Base-by-base conservation (phyloP, 106 monocot species). In the Vanilla planifolia region DNA sequence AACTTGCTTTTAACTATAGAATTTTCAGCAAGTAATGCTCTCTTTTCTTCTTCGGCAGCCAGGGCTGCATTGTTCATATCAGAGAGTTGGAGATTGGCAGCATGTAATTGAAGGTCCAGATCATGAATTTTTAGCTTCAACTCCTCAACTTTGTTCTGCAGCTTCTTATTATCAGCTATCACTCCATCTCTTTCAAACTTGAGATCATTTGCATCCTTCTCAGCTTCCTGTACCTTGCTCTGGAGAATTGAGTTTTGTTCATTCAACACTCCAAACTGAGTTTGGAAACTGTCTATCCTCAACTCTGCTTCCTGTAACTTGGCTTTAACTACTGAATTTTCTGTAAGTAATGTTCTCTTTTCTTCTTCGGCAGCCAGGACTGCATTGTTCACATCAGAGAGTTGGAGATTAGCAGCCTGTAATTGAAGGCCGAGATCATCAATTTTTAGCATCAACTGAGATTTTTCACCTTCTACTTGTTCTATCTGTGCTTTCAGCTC, bases 101-200 rank as follows among this genome's bases (percentile, higher is more conserved):
- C 36, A 56, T 58, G 67, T n/a, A 57, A 17, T 59, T 73, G 36
- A 23, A 30, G 48, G 11, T 11, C 51, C 46, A 72, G 35, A 52
- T 85, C 66, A 43, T 56, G 51, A 7, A 85, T 50, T 52, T 72
- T 56, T 6, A 33, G 17, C 25, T 71, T 48, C 73, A 72, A 48
- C 46, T 43, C 20, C 20, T 20, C 20, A 17, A 17, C 47, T 48
- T 16, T 17, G 47, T 6, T 48, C 20, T 5, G 16, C 28, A 34
- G 21, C 22, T 20, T 15, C 23, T 48, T 13, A 34, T 17, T 37
- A 10, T 37, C 13, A 48, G 35, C 14, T 6, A 13, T 19, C 28
- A 59, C 1, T 2, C 7, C 14, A 28, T 57, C 57, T 57, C 15
- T 28, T 57, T 57, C 20, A 3, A 6, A 26, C 28, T 33, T 6